Evolutionary conservation across 2,329 filamentous ascomycete genomes (phyloP), one percentile per base, ranked within the genome.

Genomic region (Ascochyta pisi): DNA sequence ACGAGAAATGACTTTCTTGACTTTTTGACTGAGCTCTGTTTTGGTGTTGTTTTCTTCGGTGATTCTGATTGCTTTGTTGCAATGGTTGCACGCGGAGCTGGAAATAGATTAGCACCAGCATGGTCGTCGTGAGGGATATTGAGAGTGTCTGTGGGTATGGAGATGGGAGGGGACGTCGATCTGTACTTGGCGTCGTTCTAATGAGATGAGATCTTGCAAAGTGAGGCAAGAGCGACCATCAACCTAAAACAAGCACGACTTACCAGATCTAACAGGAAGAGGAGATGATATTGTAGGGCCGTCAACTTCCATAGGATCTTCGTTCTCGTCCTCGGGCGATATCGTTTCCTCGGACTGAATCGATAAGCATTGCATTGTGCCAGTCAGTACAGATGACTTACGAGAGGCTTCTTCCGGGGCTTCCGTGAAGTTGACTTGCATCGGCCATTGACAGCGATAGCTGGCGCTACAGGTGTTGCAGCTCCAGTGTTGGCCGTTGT

Each of bases 361-460:
- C 13, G 33, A 24, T 56, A 37, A 56, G 53, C 47, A n/a, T 16
- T 29, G 26, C 19, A 22, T 24, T 35, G 23, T 3, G 37, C 67
- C n/a, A 60, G 47, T 27, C 23, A 2, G 7, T 48, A 35, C 31
- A 31, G 34, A 24, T 41, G 31, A 57, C 69, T 64, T 61, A 73
- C 70, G 8, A 71, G 59, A 31, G 64, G 68, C 55, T 71, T 71
- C 59, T 69, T 73, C 58, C 62, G 68, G 1, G 61, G 46, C 57
- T 63, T 71, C 9, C 68, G 64, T 29, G 57, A 58, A 43, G 58
- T 60, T 33, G 68, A 68, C 48, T 70, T 70, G 44, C 64, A 68
- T 46, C 57, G 55, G 13, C 64, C 66, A 57, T 64, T 66, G n/a
- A 60, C 44, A 27, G 60, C 47, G 39, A 52, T 49, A 33, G 45